phyloP scores from a whole-genome alignment of 805 yeast species.

The Lipomyces yamanashiensis region DNA sequence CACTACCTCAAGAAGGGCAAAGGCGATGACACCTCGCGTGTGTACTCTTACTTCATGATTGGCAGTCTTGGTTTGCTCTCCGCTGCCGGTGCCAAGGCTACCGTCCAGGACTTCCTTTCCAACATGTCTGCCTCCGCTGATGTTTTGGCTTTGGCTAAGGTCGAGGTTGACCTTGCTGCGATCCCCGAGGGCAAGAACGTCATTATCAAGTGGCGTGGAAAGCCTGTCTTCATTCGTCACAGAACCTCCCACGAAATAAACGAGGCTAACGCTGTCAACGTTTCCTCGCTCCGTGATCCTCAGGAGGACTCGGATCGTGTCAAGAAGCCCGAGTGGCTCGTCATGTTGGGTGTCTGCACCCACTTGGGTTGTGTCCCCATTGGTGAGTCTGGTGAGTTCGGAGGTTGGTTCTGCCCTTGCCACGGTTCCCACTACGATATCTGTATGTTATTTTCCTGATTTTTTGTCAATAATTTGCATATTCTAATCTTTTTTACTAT shows the following conservation, averaged over 20 bases:
- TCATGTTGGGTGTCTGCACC: conserved; percentile 99
- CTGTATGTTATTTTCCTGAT: conserved; percentile 44
- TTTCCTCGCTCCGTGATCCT: conserved; percentile 86
- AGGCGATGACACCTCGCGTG: conserved; percentile 77
- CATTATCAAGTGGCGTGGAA: conserved; percentile 99
- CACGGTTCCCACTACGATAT: conserved; percentile 99
- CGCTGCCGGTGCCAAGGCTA: conserved; percentile 92
- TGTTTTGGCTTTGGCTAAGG: conserved; percentile 99
- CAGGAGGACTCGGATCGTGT: conserved; percentile 91
- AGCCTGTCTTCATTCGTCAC: conserved; percentile 98
- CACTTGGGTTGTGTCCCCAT: conserved; percentile 99
- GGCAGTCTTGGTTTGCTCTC: conserved; percentile 88
- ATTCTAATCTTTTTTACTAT: not conserved
- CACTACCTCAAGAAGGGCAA: conserved; percentile 69
- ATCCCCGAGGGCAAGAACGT: conserved; percentile 98
- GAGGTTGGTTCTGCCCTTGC: conserved; percentile 99
- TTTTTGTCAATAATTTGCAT: no score
- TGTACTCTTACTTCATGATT: conserved; percentile 94
- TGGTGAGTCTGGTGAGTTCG: conserved; percentile 99
- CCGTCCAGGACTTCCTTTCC: conserved; percentile 73
- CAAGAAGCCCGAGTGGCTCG: conserved; percentile 95
- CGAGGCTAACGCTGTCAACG: conserved; percentile 87
- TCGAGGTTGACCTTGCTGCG: conserved; percentile 90
- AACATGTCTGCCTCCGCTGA: conserved; percentile 98
- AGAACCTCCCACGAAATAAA: conserved; percentile 91